Base-by-base conservation (phyloP, 352 stramenopile genomes). In the Globisporangium sylvaticum region DNA sequence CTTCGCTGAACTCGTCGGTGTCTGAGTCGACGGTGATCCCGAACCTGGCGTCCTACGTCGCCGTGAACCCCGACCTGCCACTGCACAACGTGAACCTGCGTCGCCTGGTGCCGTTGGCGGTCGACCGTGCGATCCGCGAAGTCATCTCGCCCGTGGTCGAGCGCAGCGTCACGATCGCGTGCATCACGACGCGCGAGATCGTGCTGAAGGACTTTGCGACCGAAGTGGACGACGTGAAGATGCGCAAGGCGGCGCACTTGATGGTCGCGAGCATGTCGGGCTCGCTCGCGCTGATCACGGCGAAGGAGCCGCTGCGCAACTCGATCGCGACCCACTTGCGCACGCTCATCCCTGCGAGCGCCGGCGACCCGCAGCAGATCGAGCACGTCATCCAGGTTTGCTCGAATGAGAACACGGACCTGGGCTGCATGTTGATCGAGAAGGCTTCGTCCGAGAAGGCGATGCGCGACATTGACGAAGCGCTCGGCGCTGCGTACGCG, bases 171-270 rank as follows among this genome's bases (percentile, higher is more conserved):
- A 99, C 96, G 5, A 99, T 99, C 77, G 98, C 97, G 39, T 99
- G 96, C 75, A 99, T 99, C 67, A 99, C 98, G 7, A 98, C 96
- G 25, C 86, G 88, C 37, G 96, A 99, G 72, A 92, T 99, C 58
- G 96, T 99, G n/a, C 82, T 98, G 3, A 99, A 99, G 74, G 98
- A 99, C 71, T 99, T 99, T 85, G 96, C 96, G n/a, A 98, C 97
- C 57, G 97, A 99, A 72, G 81, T 72, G 6, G 88, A 96, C 64
- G 88, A 96, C 64, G 85, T 87, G 7, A 99, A 98, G 79, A 98
- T 99, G 93, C 85, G 95, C 24, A 99, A 99, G 79, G 97, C 96
- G 9, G 97, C 96, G 27, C 96, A 99, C 67, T 69, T 99, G 10
- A 99, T 99, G 97, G 97, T 99, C 24, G 92, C 96, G 14, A 99